Percentiles rank a stretch among this genome's conserved stretches.
Evolutionary conservation across 768 basidiomycete species (phyloP).

Genomic region (Mycena galericulata): DNA sequence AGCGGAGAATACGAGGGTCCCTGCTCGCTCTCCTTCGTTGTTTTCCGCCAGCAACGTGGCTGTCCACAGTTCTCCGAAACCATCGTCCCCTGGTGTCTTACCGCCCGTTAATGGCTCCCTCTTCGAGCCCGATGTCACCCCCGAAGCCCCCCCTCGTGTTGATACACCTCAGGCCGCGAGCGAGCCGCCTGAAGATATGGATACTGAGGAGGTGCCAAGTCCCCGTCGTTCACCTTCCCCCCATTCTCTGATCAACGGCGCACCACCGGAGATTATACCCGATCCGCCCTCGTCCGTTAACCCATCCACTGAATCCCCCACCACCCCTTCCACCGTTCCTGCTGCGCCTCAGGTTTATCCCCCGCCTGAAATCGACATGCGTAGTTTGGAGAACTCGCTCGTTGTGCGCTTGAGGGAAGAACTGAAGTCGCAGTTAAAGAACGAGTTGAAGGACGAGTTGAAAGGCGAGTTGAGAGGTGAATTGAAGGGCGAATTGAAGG

Average conservation of each 20-base stretch:
- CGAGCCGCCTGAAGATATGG: constrained; percentile 10
- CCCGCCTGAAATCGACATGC: constrained; percentile 26
- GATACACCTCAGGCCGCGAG: not conserved
- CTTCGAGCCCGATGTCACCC: not conserved
- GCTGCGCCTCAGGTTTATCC: not conserved
- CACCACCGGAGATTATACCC: not conserved
- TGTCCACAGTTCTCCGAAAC: not conserved
- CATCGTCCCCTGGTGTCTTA: not conserved
- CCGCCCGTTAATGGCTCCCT: not conserved
- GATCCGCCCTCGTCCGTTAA: not conserved
- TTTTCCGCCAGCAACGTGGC: not conserved
- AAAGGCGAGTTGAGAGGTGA: constrained; percentile 21
- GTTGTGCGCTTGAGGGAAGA: constrained; percentile 22
- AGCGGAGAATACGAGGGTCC: constrained; percentile 11
- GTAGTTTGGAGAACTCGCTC: constrained; percentile 23
- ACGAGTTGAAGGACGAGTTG: constrained; percentile 6
- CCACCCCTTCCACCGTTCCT: constrained; percentile 1
- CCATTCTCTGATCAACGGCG: not conserved
- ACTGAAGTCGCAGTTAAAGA: constrained; percentile 20
- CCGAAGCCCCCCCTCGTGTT: not conserved
- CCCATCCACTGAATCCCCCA: not conserved
- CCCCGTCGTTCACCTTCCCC: constrained; percentile 9
- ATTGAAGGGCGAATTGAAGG: constrained; percentile 13
- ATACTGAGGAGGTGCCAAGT: constrained; percentile 15
- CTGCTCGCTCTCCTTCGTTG: not conserved